Evolutionary conservation across 108 stramenopile species (phyloP), one percentile per base, ranked within the genome.

Genomic region (Fistulifera pelliculosa): DNA sequence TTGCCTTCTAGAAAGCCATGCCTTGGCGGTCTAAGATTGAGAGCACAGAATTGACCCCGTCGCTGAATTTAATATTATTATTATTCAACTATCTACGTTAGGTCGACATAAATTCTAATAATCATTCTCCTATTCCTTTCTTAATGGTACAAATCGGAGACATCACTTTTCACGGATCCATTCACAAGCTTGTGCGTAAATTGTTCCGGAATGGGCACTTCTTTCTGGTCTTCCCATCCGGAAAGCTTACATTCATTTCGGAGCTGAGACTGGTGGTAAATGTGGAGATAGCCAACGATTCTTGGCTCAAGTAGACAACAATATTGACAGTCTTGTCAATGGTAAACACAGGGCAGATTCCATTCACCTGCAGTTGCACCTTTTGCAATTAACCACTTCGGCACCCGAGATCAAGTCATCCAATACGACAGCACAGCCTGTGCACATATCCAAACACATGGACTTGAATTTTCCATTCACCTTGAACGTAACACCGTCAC

Each of bases 301-400:
- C 79, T 70, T 87, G 66, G 66, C 81, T 73, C 63, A 98, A 71
- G 64, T 86, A 93, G 31, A 93, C 74, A 18, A 90, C 52, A 45
- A 86, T 75, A 27, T 95, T 94, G 66, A 95, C 90, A 1, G 98
- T 98, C 75, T 98, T 98, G 79, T 98, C 98, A 65, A 98, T 94
- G 0, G 91, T 76, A 61, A 98, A 85, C 27, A 81, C 77, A 6
- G 96, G 93, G 43, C 92, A 94, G 13, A 83, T 55, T 21, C 88
- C 90, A 24, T 79, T 79, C 24, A 70, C 64, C 65, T 96, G 94
- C 10, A 93, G 66, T 54, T 90, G 77, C 53, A 95, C 66, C 52
- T 77, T 80, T 97, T 82, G 70, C 93, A 94, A 69, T 98, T 96
- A 25, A 97, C 96, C 43, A 94, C 56, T 68, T 96, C 96, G 42